Evolutionary conservation across 352 stramenopile genomes (phyloP).

Genomic region (Pythium sukuiense): DNA sequence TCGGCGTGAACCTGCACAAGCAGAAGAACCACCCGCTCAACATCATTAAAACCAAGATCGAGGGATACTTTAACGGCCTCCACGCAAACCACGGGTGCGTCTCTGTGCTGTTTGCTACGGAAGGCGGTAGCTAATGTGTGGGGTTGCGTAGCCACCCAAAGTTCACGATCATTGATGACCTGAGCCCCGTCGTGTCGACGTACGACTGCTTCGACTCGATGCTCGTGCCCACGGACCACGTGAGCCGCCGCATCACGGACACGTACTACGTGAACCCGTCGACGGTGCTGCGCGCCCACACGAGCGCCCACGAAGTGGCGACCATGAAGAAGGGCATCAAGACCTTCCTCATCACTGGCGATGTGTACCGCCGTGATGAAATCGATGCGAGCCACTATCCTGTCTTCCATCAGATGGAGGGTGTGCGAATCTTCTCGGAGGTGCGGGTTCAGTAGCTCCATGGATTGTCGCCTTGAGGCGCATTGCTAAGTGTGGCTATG

Average conservation of each 20-base stretch:
- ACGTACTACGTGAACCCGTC: constrained; percentile 90
- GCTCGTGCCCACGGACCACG: constrained; percentile 90
- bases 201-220: constrained; percentile 92
- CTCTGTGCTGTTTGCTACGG: background rate
- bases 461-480: background rate
- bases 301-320: constrained; percentile 92
- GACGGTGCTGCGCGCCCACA: constrained; percentile 88
- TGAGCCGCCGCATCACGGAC: constrained; percentile 84
- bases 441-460: constrained; percentile 22
- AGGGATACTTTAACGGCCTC: constrained; percentile 86
- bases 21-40: constrained; percentile 87
- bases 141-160: constrained; percentile 49
- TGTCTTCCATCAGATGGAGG: constrained; percentile 99
- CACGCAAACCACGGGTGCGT: constrained; percentile 55
- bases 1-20: constrained; percentile 87
- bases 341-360: constrained; percentile 92
- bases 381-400: constrained; percentile 99
- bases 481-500: background rate
- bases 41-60: constrained; percentile 94
- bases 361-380: constrained; percentile 98
- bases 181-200: constrained; percentile 84
- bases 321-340: constrained; percentile 87
- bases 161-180: constrained; percentile 84
- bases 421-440: constrained; percentile 94
- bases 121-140: background rate